Evolutionary conservation across 1,139 yeast genomes (phyloP).

Genomic region (Casaregolazyma suthepensis): DNA sequence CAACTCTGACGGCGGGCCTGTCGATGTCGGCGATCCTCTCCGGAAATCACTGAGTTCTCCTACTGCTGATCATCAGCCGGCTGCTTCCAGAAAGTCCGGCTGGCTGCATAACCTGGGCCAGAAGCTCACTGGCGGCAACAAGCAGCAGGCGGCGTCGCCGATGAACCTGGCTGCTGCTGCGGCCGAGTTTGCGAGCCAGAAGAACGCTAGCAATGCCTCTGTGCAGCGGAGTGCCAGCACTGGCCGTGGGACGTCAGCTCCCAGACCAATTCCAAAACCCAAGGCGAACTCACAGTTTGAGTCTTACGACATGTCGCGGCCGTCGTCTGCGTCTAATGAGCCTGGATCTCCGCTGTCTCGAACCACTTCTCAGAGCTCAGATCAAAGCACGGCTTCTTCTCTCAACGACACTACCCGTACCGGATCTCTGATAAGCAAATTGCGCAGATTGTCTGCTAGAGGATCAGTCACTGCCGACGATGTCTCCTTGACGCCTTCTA

Average conservation of each 20-base stretch:
- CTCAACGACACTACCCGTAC: slow-evolving; percentile 7
- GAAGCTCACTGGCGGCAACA: slow-evolving; percentile 7
- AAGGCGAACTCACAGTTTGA: background rate
- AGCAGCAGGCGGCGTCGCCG: slow-evolving; percentile 1
- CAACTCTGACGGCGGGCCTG: background rate
- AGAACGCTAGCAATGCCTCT: background rate
- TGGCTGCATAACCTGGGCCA: slow-evolving; percentile 10
- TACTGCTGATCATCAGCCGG: background rate
- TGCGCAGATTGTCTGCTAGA: slow-evolving; percentile 19
- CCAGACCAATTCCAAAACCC: background rate
- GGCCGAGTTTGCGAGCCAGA: background rate
- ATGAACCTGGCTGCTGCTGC: slow-evolving; percentile 1
- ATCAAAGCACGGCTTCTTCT: background rate
- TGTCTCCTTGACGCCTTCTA: background rate
- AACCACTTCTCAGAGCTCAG: slow-evolving; percentile 1
- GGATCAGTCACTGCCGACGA: background rate
- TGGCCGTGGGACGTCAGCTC: background rate
- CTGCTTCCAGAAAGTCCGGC: slow-evolving; percentile 3
- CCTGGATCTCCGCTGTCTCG: background rate
- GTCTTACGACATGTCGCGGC: background rate
- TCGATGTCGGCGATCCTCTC: background rate
- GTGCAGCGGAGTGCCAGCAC: background rate
- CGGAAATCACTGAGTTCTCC: background rate
- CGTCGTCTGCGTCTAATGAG: background rate
- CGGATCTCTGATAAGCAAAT: slow-evolving; percentile 20